Base-by-base conservation (phyloP, 768 basidiomycete species). In the Mycena amicta region DNA sequence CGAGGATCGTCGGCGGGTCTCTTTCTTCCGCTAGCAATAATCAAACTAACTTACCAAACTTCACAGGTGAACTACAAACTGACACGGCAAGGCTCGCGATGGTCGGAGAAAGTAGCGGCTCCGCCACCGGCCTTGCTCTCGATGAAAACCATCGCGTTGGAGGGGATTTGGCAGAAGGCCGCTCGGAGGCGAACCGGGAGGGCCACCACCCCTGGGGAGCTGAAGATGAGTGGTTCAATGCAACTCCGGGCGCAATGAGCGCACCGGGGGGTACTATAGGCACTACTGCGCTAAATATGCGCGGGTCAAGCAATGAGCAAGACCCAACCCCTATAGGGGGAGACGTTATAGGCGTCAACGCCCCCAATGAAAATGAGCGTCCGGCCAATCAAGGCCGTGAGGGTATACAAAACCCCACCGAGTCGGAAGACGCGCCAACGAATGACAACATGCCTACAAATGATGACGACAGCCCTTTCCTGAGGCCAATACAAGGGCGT, bases 1-100 rank as follows among this genome's bases (percentile, higher is more conserved):
- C 59, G 43, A 6, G 50, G 18, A 50, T 47, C 50, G 26, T 16
- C 39, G 59, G 50, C 50, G 40, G 28, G 43, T 52, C 54, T 60
- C 50, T 18, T 22, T 31, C n/a, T 20, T 13, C 41, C 22, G 49
- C 50, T 29, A 49, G 6, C 15, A 23, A 31, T 16, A 26, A 50
- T 26, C 31, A 56, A 16, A 1, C 23, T 1, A 50, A 50, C 33
- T 33, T 55, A 26, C 47, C 41, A 43, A 20, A 43, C 41, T 43
- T 43, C 41, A 13, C 11, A 8, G 13, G 41, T 12, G 41, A 43
- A 5, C 6, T 6, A 12, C 20, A 12, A 6, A 18, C 8, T 37
- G 18, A 37, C 33, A 43, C 41, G 41, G 41, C 41, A 43, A 22
- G 12, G 20, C 6, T 6, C 13, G 41, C 12, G 11, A 43, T 20